A percentile compares a stretch with the other conserved stretches of the same genome.
Conservation (phyloP, 352 stramenopile species). For the Globisporangium carolinianum region DNA sequence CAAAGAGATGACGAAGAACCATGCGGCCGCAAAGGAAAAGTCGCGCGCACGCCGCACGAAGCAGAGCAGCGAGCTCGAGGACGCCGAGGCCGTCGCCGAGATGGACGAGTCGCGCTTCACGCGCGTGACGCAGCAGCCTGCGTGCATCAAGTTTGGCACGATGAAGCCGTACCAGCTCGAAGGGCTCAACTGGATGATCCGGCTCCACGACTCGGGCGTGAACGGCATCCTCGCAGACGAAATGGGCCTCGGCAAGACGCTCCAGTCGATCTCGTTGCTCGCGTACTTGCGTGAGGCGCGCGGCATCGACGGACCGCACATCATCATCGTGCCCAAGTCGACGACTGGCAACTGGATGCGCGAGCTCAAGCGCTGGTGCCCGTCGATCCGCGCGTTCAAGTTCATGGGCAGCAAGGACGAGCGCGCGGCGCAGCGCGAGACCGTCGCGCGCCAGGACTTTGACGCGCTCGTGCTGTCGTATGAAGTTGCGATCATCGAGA, state of each 20-base stretch:
- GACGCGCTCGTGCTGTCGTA: constrained; percentile 91
- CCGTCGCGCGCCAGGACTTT: constrained; percentile 81
- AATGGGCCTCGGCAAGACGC: constrained; percentile 92
- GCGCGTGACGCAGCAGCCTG: constrained; percentile 74
- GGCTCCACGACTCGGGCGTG: constrained; percentile 88
- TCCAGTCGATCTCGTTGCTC: constrained; percentile 98
- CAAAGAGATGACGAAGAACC: constrained; percentile 65
- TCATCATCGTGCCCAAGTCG: constrained; percentile 98
- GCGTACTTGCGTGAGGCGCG: constrained; percentile 93
- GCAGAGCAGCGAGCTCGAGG: constrained; percentile 47
- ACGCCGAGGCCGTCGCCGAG: constrained; percentile 61
- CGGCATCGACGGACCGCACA: constrained; percentile 93
- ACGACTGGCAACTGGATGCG: constrained; percentile 99
- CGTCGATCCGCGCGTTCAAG: constrained; percentile 89
- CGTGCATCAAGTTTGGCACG: constrained; percentile 77
- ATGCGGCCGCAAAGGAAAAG: constrained; percentile 28
- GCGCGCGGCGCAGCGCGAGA: constrained; percentile 88
- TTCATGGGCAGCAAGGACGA: constrained; percentile 96
- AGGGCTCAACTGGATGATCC: constrained; percentile 89
- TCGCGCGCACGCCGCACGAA: constrained; percentile 52
- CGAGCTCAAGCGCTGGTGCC: constrained; percentile 96
- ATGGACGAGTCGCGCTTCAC: constrained; percentile 81
- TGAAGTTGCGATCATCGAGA: constrained; percentile 95
- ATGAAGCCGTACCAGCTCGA: constrained; percentile 88
- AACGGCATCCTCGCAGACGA: constrained; percentile 85